Base-by-base conservation (phyloP, 2,329 filamentous ascomycete species). In the Sarocladium oryzae region DNA sequence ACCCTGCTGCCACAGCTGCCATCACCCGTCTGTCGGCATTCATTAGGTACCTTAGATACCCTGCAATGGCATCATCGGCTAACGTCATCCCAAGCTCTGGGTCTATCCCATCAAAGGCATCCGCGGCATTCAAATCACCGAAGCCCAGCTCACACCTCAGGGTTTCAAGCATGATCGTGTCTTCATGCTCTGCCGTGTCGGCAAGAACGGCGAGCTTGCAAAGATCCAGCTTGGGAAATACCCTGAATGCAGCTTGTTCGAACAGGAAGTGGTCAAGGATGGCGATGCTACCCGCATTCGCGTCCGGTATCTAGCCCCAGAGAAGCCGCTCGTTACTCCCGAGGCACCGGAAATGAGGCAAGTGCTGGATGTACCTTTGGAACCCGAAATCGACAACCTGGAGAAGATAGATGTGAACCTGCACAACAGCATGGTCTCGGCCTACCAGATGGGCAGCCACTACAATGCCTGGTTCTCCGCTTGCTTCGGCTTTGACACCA, bases 51-150 rank as follows among this genome's bases (percentile, higher is more conserved):
- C n/a, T n/a, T n/a, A n/a, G n/a, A n/a, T n/a, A n/a, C n/a, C 32
- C 41, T 49, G 33, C 16, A 30, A 2, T 26, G 38, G 26, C 33
- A 26, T 30, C 51, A 37, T 35, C 45, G 26, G 36, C 45, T 26
- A 36, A 21, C 24, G 20, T 20, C 49, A 38, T 40, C 15, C 16
- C 13, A 50, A 70, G 66, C 73, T 89, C 32, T 87, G 84, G 65
- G 74, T 86, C 45, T 88, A 89, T 63, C 85, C 86, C 37, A 83
- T 89, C 68, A 89, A 89, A 63, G 84, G 77, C 7, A 75, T 89
- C n/a, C 79, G 82, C 32, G 79, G 78, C 49, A 77, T 85, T 51
- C 65, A 73, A 16, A 68, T 89, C 28, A 53, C 70, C 4, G 65
- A 68, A 1, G 74, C 82, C 2, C 66, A 67, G n/a, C 65, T 88